Base-by-base conservation (phyloP, 352 stramenopile genomes). In the Globisporangium splendens region DNA sequence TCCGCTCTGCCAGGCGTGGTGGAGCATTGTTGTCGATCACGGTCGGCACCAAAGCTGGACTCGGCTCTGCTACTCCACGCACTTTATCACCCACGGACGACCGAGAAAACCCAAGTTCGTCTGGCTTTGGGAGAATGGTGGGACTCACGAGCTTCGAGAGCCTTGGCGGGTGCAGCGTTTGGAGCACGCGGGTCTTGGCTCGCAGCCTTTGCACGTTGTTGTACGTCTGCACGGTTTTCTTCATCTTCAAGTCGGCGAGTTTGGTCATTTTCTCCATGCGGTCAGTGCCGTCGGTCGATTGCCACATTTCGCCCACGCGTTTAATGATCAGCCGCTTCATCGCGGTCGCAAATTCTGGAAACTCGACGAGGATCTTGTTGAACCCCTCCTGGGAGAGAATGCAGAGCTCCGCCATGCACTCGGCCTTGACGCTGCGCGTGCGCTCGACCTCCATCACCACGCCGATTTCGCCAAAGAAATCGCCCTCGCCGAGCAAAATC, bases 251-350 rank as follows among this genome's bases (percentile, higher is more conserved):
- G 50, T 88, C 79, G 0, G 79, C 73, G 8, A 89, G 67, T 39
- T 66, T 59, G 15, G 77, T 88, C 79, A 88, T 84, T 53, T 84
- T 86, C 53, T 89, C 77, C 47, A 88, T 80, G 39, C 67, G 64
- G 39, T 86, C 73, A 3, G 67, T 57, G 13, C 48, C 52, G 22
- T 65, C 62, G 17, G 41, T 61, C 5, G 72, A 62, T 22, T 73
- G 65, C 72, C 75, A 88, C 73, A 88, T 83, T 55, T 86, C 67
- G 8, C 71, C 72, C 39, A 89, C 74, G 35, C 81, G 75, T 63
- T 87, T 86, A 51, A 89, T 75, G 43, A 89, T 86, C 12, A 89
- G 56, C 8, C 79, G 77, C 68, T 85, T 86, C 78, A 90, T 88
- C 8, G 72, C 72, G 6, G 59, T 85, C 8, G 76, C 81, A 44